Conservation (phyloP, 2,329 filamentous ascomycete genomes). For the Alternaria brassicicola region DNA sequence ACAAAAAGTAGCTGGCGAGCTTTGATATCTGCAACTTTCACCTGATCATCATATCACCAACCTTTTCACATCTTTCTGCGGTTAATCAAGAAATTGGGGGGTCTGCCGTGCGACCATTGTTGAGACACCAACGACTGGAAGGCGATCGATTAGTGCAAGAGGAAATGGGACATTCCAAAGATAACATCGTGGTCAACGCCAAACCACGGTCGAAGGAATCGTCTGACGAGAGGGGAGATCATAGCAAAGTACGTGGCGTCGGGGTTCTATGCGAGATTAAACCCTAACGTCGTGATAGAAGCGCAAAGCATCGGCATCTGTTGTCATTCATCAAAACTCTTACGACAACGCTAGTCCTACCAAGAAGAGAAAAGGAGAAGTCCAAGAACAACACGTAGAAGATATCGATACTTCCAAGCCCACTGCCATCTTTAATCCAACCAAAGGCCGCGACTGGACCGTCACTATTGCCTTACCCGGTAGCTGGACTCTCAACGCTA, state of each 20-base stretch:
- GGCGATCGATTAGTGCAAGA: background rate
- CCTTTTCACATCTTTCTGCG: background rate
- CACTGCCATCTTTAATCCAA: conserved; percentile 70
- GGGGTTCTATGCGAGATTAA: too few species aligned
- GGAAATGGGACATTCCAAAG: background rate
- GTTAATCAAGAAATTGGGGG: background rate
- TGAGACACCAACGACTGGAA: background rate
- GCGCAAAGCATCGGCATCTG: conserved; percentile 28
- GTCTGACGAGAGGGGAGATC: background rate
- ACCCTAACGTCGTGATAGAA: conserved; percentile 21
- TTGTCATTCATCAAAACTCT: conserved; percentile 26
- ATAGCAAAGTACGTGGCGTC: conserved; percentile 14
- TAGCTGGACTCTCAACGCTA: conserved; percentile 69
- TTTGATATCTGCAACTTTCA: conserved; percentile 1
- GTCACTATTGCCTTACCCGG: conserved; percentile 79
- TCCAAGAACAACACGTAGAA: conserved; percentile 12
- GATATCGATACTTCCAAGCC: conserved; percentile 67
- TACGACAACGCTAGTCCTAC: conserved; percentile 9
- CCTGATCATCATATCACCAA: background rate
- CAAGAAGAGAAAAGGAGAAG: conserved; percentile 25
- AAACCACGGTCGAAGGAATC: conserved; percentile 8
- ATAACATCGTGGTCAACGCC: conserved; percentile 6
- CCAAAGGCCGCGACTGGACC: conserved; percentile 70
- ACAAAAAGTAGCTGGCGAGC: conserved; percentile 2
- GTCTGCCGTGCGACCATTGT: background rate